A percentile compares a stretch with the other conserved stretches of the same genome.
These are phyloP conservation scores for Hypoxylon trugodes DNA, from an alignment of 495 filamentous ascomycete species.

Conservation along the genomic window DNA sequence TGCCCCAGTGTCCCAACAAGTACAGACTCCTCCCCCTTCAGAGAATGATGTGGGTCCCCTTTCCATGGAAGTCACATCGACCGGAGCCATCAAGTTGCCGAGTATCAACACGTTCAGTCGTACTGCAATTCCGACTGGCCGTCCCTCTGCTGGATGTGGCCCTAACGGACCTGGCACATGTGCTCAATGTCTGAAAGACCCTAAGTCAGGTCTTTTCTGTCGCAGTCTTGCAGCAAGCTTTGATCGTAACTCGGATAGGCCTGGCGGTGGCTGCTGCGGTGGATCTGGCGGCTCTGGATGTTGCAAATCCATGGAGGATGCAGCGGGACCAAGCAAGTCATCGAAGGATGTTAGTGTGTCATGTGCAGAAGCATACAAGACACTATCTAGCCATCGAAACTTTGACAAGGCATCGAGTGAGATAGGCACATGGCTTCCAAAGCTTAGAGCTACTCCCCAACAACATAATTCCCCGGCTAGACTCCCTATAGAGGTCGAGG, in stretches of 20 bases:
- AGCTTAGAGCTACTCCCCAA: constrained; percentile 68
- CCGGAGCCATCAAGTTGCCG: constrained; percentile 59
- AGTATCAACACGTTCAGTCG: constrained; percentile 46
- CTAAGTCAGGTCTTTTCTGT: constrained; percentile 85
- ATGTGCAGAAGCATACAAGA: constrained; percentile 85
- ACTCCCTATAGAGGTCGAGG: constrained; percentile 80
- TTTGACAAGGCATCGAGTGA: constrained; percentile 81
- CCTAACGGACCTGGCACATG: constrained; percentile 81
- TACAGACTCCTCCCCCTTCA: constrained; percentile 73
- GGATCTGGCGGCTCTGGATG: constrained; percentile 46
- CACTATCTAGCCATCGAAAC: constrained; percentile 79
- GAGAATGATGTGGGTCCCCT: constrained; percentile 66
- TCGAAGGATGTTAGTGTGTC: constrained; percentile 54
- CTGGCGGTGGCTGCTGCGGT: constrained; percentile 52
- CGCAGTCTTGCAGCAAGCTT: constrained; percentile 78
- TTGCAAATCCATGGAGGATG: constrained; percentile 37
- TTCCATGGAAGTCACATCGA: constrained; percentile 59
- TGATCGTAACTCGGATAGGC: constrained; percentile 49
- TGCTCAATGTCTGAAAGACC: constrained; percentile 78
- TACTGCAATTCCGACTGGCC: constrained; percentile 25
- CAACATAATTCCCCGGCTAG: constrained; percentile 46
- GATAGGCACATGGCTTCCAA: constrained; percentile 76
- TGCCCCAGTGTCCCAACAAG: constrained; percentile 56
- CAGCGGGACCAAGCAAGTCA: constrained; percentile 7
- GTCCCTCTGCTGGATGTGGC: constrained; percentile 56